Conservation (phyloP, 2,329 filamentous ascomycete genomes). For the Rhynchosporium agropyri region DNA sequence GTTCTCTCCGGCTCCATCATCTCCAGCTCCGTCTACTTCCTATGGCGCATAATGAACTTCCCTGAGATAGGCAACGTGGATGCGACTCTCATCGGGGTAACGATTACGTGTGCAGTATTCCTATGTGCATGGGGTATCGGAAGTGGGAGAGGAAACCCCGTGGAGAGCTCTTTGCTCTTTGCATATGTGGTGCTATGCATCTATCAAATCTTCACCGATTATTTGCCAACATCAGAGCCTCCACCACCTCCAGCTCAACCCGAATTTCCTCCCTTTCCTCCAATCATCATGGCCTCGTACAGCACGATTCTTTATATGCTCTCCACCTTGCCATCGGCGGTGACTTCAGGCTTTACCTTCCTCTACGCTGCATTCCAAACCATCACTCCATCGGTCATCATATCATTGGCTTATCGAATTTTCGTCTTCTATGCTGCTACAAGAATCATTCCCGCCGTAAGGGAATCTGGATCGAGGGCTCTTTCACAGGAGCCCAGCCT, state of each 20-base stretch:
- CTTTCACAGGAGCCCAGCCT: slow-evolving; percentile 83
- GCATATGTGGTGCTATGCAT: slow-evolving; percentile 98
- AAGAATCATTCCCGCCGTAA: slow-evolving; percentile 90
- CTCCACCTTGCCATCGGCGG: slow-evolving; percentile 78
- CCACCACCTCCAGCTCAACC: slow-evolving; percentile 63
- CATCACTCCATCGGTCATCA: slow-evolving; percentile 93
- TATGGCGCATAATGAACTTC: slow-evolving; percentile 93
- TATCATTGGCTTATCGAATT: slow-evolving; percentile 89
- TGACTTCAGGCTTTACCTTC: slow-evolving; percentile 82
- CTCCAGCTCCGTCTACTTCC: slow-evolving; percentile 91
- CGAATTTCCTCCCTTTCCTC: slow-evolving; percentile 95
- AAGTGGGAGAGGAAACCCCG: slow-evolving; percentile 89
- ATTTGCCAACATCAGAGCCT: slow-evolving; percentile 69
- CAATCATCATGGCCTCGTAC: slow-evolving; percentile 98
- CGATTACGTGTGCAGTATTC: slow-evolving; percentile 90
- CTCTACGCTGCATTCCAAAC: slow-evolving; percentile 91
- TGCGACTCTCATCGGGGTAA: slow-evolving; percentile 87
- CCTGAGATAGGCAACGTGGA: slow-evolving; percentile 91
- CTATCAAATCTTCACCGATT: slow-evolving; percentile 99
- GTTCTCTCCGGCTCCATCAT: slow-evolving; percentile 89
- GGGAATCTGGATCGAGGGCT: slow-evolving; percentile 80
- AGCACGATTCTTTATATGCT: slow-evolving; percentile 85
- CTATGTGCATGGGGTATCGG: slow-evolving; percentile 92
- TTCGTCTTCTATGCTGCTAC: slow-evolving; percentile 96
- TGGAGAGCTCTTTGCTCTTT: slow-evolving; percentile 93